Base-by-base conservation (phyloP, 169 alveolate genomes). In the Plasmodium gaboni region DNA sequence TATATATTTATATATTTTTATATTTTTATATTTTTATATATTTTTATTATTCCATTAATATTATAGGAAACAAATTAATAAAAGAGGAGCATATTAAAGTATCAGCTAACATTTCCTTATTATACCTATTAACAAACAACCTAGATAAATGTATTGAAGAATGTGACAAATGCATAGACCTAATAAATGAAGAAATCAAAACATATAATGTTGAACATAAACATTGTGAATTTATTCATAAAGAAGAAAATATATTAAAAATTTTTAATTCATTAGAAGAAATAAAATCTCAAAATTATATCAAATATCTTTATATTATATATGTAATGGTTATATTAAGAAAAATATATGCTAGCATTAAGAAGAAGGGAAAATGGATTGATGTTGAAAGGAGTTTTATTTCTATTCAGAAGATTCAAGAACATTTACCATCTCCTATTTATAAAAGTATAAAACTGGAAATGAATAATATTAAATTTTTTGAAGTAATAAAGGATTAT, bases 141-240 rank as follows among this genome's bases (percentile, higher is more conserved):
- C 4, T 78, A 55, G 48, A 59, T 64, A 59, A 65, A 44, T 78
- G 78, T 68, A 50, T 78, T n/a, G 48, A 55, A 9, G 32, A 57
- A 53, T 78, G 89, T 78, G 89, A 64, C 60, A 65, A 57, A 28
- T 78, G 89, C 13, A 9, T 78, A 70, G n/a, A 50, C 28, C 6
- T 78, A 22, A 78, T 78, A 78, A 65, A 65, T 9, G 78, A 78
- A 48, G 89, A 78, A 78, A 48, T 78, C 13, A 78, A 78, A 78
- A 64, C 15, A n/a, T 78, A 78, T 46, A 63, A 28, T 32, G 48
- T 38, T n/a, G 53, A 78, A 57, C 71, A 78, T 13, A 26, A 12
- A 19, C 12, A 64, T 19, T 22, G 50, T 24, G 78, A 78, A 42
- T 26, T 50, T n/a, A 51, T 13, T 0, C 32, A 13, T 50, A 64